These are phyloP conservation scores for Xerocomus cyaneibrunnescens DNA, from an alignment of 1,284 basidiomycete genomes.

Conservation along the genomic window DNA sequence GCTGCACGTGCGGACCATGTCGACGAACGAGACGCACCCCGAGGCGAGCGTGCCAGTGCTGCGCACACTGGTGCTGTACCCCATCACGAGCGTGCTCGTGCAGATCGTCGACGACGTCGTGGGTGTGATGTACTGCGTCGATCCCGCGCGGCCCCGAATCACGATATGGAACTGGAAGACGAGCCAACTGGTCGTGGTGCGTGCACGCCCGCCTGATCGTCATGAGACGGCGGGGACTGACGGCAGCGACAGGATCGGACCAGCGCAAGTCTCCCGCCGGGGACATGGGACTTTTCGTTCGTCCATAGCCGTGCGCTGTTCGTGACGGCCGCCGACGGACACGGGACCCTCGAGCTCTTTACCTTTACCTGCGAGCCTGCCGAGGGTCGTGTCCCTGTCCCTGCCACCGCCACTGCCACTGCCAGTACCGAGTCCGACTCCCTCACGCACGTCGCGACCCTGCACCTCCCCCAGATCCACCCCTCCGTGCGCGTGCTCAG, in stretches of 20 bases:
- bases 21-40: constrained; percentile 44
- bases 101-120: constrained; percentile 54
- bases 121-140: constrained; percentile 43
- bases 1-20: constrained; percentile 44
- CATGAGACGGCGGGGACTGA: background rate
- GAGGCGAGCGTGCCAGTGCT: constrained; percentile 33
- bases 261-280: constrained; percentile 27
- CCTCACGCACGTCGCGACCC: constrained; percentile 30
- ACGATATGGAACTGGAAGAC: constrained; percentile 57
- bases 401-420: background rate
- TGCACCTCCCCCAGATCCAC: constrained; percentile 37
- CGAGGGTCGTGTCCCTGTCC: background rate
- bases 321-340: constrained; percentile 35
- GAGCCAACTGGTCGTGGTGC: constrained; percentile 44
- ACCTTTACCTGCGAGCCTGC: constrained; percentile 26
- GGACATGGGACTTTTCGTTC: constrained; percentile 47
- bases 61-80: constrained; percentile 9
- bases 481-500: constrained; percentile 14
- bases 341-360: constrained; percentile 44
- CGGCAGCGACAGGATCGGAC: constrained; percentile 23
- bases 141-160: constrained; percentile 37
- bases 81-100: constrained; percentile 38
- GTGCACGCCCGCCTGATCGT: constrained; percentile 18
- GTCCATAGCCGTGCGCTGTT: constrained; percentile 46
- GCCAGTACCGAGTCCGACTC: background rate